These are phyloP conservation scores for Fusarium sterilihyphosum DNA, from an alignment of 2,329 filamentous ascomycete genomes.

Conservation along the genomic window DNA sequence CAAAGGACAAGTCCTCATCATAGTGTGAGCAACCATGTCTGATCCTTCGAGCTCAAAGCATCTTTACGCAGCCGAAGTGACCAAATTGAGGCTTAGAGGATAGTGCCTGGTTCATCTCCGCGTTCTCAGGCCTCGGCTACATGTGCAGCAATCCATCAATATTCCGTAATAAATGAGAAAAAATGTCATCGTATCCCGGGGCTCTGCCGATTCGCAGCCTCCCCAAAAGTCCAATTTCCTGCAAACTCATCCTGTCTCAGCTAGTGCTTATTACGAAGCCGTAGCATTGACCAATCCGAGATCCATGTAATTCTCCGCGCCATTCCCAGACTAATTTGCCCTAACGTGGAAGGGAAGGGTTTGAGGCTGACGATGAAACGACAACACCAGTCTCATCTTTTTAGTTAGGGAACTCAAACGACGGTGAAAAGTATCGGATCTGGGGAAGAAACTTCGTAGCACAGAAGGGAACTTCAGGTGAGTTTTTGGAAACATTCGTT, in stretches of 20 bases:
- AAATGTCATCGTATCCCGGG: slow-evolving; percentile 13
- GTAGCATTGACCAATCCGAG: neutral
- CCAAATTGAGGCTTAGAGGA: neutral
- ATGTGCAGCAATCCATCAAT: neutral
- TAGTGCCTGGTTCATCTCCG: neutral
- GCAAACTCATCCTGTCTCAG: slow-evolving; percentile 1
- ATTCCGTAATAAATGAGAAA: neutral
- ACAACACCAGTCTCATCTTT: neutral
- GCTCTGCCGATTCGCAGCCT: slow-evolving; percentile 1
- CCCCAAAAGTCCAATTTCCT: slow-evolving; percentile 9
- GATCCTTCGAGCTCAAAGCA: neutral
- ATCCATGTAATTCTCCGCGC: slow-evolving; percentile 50
- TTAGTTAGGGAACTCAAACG: slow-evolving; percentile 9
- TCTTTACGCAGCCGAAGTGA: neutral
- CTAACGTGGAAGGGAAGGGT: neutral
- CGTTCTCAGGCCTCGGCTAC: neutral
- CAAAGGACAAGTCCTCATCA: neutral
- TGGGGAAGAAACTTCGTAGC: neutral
- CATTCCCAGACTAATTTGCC: slow-evolving; percentile 10
- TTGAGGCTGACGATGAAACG: slow-evolving; percentile 31
- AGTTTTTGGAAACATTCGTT: neutral
- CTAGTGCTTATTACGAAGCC: slow-evolving; percentile 18
- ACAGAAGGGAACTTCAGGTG: neutral
- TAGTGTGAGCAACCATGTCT: neutral
- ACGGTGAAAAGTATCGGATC: neutral